Evolutionary conservation across 2,329 filamentous ascomycete genomes (phyloP).

Genomic region (Stagonosporopsis tanaceti): DNA sequence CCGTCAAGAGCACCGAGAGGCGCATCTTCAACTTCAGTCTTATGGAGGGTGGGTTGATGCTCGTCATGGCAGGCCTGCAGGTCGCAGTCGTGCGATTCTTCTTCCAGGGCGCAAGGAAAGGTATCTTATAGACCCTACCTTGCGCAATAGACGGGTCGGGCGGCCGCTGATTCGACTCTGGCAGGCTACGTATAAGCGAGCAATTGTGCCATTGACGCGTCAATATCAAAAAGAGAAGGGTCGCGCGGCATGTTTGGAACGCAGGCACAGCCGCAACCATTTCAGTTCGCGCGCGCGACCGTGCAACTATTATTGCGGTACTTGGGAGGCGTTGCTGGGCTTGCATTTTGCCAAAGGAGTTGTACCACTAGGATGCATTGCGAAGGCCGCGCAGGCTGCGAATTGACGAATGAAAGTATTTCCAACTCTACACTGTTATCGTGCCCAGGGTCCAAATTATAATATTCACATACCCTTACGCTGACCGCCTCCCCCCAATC

Average conservation of each 20-base stretch:
- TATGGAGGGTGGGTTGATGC: conserved; percentile 88
- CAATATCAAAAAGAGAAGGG: background rate
- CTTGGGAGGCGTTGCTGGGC: conserved; percentile 5
- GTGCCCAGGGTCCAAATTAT: background rate
- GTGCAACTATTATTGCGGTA: background rate
- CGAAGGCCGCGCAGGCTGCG: background rate
- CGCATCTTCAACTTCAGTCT: conserved; percentile 98
- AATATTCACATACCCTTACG: background rate
- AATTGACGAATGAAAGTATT: background rate
- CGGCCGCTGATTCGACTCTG: conserved; percentile 29
- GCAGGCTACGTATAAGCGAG: conserved; percentile 33
- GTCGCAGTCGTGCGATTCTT: conserved; percentile 98
- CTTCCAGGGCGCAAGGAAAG: conserved; percentile 86
- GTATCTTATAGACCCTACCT: conserved; percentile 43
- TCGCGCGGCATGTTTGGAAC: background rate
- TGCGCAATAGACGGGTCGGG: background rate
- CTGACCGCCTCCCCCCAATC: background rate
- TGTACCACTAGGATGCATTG: conserved; percentile 9
- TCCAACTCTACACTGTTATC: background rate
- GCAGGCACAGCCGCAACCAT: background rate
- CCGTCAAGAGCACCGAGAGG: conserved; percentile 92
- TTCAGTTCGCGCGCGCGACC: background rate
- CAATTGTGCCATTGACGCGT: background rate
- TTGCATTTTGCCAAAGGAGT: conserved; percentile 3
- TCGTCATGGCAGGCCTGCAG: conserved; percentile 94